Evolutionary conservation across 345 rosid species (phyloP), one percentile per base, ranked within the genome.

Genomic region (Arabis hirsuta): DNA sequence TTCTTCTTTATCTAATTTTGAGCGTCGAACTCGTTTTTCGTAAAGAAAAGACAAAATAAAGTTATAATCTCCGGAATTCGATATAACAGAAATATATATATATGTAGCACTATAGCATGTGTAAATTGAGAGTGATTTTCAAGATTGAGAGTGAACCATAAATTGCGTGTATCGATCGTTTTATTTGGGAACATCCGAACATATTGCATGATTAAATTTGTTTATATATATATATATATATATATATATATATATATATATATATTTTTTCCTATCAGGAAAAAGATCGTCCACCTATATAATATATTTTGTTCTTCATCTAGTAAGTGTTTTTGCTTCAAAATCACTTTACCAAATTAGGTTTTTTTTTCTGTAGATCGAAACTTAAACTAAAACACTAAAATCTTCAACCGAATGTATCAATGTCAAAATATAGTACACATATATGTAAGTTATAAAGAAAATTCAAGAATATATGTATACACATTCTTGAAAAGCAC

Each of bases 401-500:
- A 3, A 19, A 1, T 1, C 51, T 51, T 22, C 5, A 51, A 24
- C 46, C 11, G 13, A 19, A 48, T 10, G 32, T 31, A 55, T 31
- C 20, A 53, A 12, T 13, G 53, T 32, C 56, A 48, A 58, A 34
- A 64, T 47, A 29, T 45, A 29, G 10, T 32, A 44, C 66, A 71
- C 29, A 61, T 1, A 19, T n/a, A 31, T n/a, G 14, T 11, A 7
- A 52, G 24, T 32, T 38, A 38, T 12, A 70, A 53, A 14, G 20
- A 71, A 26, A 43, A 62, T 36, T 54, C 41, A 54, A 54, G 48
- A 63, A 72, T n/a, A 63, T 16, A 24, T 47, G 36, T 53, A 12
- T 60, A 32, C 48, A 65, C 22, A 48, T 14, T 65, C 60, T 20
- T 20, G 10, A 61, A 61, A 36, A 61, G 50, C 46, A 72, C 62